phyloP scores from a whole-genome alignment of 2,329 filamentous ascomycete genomes.

The Trichoderma hamatum region DNA sequence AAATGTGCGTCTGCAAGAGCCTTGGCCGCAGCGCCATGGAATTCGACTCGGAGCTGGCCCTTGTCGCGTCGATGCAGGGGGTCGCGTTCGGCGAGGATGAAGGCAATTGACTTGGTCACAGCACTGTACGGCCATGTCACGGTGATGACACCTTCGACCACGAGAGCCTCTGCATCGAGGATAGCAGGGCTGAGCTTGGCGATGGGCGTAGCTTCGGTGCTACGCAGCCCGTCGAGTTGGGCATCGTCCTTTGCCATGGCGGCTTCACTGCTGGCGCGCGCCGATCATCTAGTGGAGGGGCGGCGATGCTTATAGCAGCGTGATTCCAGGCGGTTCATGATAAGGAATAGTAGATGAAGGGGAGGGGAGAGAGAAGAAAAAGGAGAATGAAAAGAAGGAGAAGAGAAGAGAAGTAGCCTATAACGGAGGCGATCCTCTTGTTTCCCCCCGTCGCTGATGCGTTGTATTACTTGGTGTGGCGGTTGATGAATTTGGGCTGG shows the following conservation, averaged over 20 bases:
- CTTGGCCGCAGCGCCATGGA: constrained; percentile 71
- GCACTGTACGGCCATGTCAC: constrained; percentile 92
- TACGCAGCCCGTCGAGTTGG: constrained; percentile 33
- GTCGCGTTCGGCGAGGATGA: constrained; percentile 83
- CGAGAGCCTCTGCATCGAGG: constrained; percentile 43
- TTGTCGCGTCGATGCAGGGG: constrained; percentile 74
- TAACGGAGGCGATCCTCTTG: neutral
- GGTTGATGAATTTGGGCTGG: constrained; percentile 2
- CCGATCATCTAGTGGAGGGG: constrained; percentile 18
- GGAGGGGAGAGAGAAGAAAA: neutral
- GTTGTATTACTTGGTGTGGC: neutral
- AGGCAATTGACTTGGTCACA: constrained; percentile 70
- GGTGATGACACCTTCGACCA: constrained; percentile 73
- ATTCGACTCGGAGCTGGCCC: constrained; percentile 80
- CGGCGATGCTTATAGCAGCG: constrained; percentile 1
- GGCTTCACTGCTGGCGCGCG: constrained; percentile 23
- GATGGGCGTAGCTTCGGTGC: constrained; percentile 53
- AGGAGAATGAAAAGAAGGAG: neutral
- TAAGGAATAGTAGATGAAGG: neutral
- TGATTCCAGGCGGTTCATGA: constrained; percentile 16
- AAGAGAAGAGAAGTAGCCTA: neutral
- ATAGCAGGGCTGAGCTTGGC: constrained; percentile 57
- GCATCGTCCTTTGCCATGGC: constrained; percentile 35
- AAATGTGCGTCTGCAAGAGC: constrained; percentile 67
- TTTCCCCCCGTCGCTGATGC: neutral